phyloP scores from a whole-genome alignment of 805 yeast species.

The Starmerella davenportii region DNA sequence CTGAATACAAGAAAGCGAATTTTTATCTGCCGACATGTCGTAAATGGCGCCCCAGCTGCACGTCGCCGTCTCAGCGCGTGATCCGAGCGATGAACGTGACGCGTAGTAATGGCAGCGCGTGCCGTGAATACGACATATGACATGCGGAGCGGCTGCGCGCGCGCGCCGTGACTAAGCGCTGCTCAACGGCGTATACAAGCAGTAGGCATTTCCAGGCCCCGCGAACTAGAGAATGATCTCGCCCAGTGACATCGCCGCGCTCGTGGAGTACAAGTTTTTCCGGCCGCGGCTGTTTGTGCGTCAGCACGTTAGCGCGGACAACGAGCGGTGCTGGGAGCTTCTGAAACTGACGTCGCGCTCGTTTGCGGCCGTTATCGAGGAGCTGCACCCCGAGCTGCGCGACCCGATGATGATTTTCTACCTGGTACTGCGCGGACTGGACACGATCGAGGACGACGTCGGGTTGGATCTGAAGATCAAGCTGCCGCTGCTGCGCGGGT shows the following conservation, averaged over 20 bases:
- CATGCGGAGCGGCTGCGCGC: too few species aligned
- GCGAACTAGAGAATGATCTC: too few species aligned
- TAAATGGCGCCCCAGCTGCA: too few species aligned
- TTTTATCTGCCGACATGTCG: too few species aligned
- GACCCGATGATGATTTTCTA: constrained; percentile 67
- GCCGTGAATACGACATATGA: too few species aligned
- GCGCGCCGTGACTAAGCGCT: too few species aligned
- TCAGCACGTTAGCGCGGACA: constrained; percentile 17
- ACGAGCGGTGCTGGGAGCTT: constrained; percentile 49
- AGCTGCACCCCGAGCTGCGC: constrained; percentile 76
- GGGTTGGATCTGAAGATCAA: constrained; percentile 53
- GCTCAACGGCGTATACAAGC: too few species aligned
- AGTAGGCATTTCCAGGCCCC: too few species aligned
- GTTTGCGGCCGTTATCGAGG: constrained; percentile 83
- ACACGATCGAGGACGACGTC: constrained; percentile 94
- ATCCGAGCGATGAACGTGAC: too few species aligned
- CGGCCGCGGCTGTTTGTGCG: constrained; percentile 7
- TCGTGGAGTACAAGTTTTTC: neutral
- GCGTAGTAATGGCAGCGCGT: too few species aligned
- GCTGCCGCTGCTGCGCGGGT: constrained; percentile 52
- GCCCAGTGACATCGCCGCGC: neutral
- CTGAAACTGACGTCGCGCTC: constrained; percentile 65
- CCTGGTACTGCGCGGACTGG: constrained; percentile 72
- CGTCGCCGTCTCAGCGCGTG: too few species aligned
- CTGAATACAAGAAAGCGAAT: too few species aligned